Conservation (phyloP, 441 rosid species). For the Corymbia citriodora region DNA sequence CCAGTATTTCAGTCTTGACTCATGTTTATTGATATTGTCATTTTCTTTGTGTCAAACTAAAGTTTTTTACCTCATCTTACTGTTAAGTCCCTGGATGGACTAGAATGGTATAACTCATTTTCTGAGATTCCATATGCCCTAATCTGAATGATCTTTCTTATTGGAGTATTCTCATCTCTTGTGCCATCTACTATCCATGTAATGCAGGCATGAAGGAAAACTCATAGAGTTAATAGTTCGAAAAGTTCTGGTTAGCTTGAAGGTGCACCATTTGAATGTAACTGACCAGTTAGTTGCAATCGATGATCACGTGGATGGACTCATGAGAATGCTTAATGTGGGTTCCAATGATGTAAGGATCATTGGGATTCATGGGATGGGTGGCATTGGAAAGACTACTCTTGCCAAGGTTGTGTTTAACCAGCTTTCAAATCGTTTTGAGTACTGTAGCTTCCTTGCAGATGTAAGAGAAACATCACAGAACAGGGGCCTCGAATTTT, state of each 20-base stretch:
- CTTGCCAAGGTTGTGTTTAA: constrained; percentile 8
- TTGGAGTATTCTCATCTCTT: not conserved
- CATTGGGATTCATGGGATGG: constrained; percentile 9
- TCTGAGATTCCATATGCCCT: not conserved
- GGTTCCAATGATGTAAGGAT: constrained; percentile 10
- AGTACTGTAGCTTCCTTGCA: constrained; percentile 8
- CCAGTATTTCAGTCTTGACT: not conserved
- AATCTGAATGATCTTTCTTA: not conserved
- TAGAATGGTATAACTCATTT: not conserved
- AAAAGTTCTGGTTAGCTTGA: constrained; percentile 7
- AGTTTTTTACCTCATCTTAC: not conserved
- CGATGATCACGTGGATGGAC: not conserved
- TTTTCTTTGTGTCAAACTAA: not conserved
- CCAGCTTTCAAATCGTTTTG: constrained; percentile 5
- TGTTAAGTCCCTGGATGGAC: not conserved
- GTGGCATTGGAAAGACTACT: constrained; percentile 14
- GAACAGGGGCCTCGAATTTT: not conserved
- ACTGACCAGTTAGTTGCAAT: constrained; percentile 5
- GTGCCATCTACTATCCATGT: not conserved
- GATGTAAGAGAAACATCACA: constrained; percentile 11
- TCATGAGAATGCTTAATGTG: constrained; percentile 8
- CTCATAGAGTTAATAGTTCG: constrained; percentile 1
- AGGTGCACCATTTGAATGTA: constrained; percentile 6
- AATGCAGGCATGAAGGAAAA: constrained; percentile 6
- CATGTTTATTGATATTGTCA: not conserved